Evolutionary conservation across 176 grass and related monocot genomes (phyloP).

Genomic region (Eleusine coracana): DNA sequence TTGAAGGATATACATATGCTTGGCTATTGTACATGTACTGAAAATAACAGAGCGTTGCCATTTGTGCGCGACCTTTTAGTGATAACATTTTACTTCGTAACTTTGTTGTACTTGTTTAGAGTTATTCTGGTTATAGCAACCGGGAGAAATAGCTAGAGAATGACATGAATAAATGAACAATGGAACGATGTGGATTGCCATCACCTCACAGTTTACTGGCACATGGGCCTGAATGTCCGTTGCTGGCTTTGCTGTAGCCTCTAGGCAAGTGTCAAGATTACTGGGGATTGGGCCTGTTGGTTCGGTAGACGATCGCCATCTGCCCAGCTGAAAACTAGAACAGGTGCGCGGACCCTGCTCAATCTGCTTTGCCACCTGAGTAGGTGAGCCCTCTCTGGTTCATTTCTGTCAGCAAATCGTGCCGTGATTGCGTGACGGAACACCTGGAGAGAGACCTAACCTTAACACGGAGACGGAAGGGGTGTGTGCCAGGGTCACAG

Average conservation of each 20-base stretch:
- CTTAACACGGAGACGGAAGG: no score
- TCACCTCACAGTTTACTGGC: not conserved
- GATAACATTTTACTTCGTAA: no score
- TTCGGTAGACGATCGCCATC: slow-evolving; percentile 23
- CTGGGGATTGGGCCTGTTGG: not conserved
- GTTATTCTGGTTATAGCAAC: not conserved
- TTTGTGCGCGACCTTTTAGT: not conserved
- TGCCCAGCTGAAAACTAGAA: not conserved
- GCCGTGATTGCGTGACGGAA: not conserved
- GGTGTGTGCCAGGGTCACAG: no score
- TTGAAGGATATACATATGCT: not conserved
- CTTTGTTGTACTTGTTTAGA: not conserved
- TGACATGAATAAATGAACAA: not conserved
- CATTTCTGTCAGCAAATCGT: not conserved
- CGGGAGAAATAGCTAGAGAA: not conserved
- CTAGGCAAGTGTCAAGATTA: not conserved
- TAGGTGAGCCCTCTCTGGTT: not conserved
- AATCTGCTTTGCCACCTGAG: not conserved
- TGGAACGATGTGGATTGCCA: not conserved
- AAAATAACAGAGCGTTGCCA: not conserved
- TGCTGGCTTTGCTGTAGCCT: not conserved
- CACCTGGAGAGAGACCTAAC: not conserved
- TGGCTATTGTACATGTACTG: not conserved
- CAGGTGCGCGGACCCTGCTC: not conserved
- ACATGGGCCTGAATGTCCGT: not conserved